Evolutionary conservation across 495 filamentous ascomycete genomes (phyloP), one percentile per base, ranked within the genome.

Genomic region (Lasiosphaeriaceae sp.): DNA sequence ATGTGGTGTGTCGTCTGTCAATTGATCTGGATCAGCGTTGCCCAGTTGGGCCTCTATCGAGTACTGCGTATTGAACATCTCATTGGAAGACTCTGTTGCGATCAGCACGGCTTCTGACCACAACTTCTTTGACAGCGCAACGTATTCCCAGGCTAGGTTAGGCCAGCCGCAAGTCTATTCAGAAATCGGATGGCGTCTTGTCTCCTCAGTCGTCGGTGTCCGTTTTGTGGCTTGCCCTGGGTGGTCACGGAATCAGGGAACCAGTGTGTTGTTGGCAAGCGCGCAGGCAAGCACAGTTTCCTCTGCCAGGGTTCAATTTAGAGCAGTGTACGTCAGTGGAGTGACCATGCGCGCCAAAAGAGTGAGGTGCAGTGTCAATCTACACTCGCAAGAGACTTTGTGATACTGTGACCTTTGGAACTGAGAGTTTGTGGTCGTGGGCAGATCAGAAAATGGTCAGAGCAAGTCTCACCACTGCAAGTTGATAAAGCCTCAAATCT

Each of bases 151-250:
- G 24, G 26, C 44, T 56, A 22, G 53, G 53, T 44, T 56, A 49
- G 53, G n/a, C 45, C 21, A 14, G 17, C 53, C 47, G 53, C 19
- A 31, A 52, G 22, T 52, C 50, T 43, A 43, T 43, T 43, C 39
- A 43, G 16, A 17, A 19, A 37, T 35, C 39, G 39, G 49, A 52
- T 41, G 26, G 29, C 41, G 49, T 45, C 29, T 58, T 29, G 9
- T 39, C 31, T 19, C 22, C 29, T 19, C 12, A 17, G 39, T 17
- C 46, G 11, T 48, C 29, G 17, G 45, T 37, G 53, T 43, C 53
- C 55, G 55, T 17, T 58, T 52, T 45, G 55, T 58, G 55, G 55
- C 55, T 52, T n/a, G 23, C 22, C 55, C 51, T 52, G 26, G 55
- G 55, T 48, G 41, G 24, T 39, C 45, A 7, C 2, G 21, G 48